These are phyloP conservation scores for Paecilomyces formosus DNA, from an alignment of 2,329 filamentous ascomycete genomes.

Conservation along the genomic window DNA sequence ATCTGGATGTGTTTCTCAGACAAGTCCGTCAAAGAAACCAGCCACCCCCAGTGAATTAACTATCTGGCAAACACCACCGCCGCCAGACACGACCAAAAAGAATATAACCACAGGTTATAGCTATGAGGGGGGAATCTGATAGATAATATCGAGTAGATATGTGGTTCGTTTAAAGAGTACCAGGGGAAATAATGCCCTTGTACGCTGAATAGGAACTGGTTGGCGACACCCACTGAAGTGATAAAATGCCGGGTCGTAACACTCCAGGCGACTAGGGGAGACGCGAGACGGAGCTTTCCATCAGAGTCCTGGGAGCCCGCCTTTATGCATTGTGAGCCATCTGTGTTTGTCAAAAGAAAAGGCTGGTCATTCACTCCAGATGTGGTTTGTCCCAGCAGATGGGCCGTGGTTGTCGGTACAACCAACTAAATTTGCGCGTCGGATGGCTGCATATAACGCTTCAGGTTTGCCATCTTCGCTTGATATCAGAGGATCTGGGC, in stretches of 20 bases:
- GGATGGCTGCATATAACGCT: conserved; percentile 1
- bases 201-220: not conserved
- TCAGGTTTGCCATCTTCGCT: not conserved
- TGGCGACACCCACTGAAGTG: not conserved
- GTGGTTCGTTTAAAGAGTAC: not conserved
- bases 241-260: not conserved
- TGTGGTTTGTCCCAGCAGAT: not conserved
- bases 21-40: not conserved
- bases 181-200: not conserved
- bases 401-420: not conserved
- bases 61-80: not conserved
- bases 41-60: not conserved
- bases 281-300: not conserved
- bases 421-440: not conserved
- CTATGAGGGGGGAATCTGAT: not conserved
- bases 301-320: not conserved
- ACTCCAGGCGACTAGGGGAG: not conserved
- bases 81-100: not conserved
- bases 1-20: not conserved
- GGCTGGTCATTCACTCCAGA: not conserved
- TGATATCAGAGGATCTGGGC: not conserved
- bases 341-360: not conserved
- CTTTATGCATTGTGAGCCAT: not conserved
- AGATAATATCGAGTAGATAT: not conserved
- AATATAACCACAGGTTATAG: not conserved